These are phyloP conservation scores for Ilyonectria robusta DNA, from an alignment of 2,329 filamentous ascomycete genomes.

Conservation along the genomic window DNA sequence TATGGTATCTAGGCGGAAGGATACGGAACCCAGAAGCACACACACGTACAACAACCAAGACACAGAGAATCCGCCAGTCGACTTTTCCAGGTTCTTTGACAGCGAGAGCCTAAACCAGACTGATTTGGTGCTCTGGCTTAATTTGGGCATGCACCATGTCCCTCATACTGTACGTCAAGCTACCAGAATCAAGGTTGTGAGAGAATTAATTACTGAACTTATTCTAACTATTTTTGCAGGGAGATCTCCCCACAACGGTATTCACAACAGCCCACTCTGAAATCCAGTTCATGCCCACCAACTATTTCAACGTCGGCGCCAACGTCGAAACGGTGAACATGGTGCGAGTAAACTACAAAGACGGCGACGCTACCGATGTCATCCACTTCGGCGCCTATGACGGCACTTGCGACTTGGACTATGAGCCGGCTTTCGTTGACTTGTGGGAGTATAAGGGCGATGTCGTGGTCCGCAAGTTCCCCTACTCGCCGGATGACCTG, in stretches of 20 bases:
- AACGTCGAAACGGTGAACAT: conserved; percentile 47
- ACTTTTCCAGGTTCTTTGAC: conserved; percentile 63
- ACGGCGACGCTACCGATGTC: conserved; percentile 49
- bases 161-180: conserved; percentile 23
- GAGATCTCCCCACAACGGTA: conserved; percentile 23
- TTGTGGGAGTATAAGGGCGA: conserved; percentile 55
- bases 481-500: conserved; percentile 11
- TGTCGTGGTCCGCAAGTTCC: conserved; percentile 24
- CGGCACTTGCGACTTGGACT: conserved; percentile 46
- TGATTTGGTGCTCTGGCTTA: conserved; percentile 61
- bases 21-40: conserved; percentile 52
- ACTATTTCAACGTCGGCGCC: conserved; percentile 56
- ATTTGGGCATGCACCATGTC: conserved; percentile 64
- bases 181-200: no score
- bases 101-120: conserved; percentile 55
- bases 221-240: conserved; percentile 10
- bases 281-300: conserved; percentile 40
- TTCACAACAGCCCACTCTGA: conserved; percentile 24
- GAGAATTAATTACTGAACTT: no score
- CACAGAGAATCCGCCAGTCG: conserved; percentile 57
- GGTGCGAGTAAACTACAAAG: conserved; percentile 55
- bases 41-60: conserved; percentile 58
- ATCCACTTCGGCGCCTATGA: conserved; percentile 52
- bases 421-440: conserved; percentile 46
- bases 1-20: conserved; percentile 49